Percentiles rank a stretch among this genome's conserved stretches.
These are phyloP conservation scores for Jasminum sambac DNA, from an alignment of 257 asterid species.

Conservation along the genomic window DNA sequence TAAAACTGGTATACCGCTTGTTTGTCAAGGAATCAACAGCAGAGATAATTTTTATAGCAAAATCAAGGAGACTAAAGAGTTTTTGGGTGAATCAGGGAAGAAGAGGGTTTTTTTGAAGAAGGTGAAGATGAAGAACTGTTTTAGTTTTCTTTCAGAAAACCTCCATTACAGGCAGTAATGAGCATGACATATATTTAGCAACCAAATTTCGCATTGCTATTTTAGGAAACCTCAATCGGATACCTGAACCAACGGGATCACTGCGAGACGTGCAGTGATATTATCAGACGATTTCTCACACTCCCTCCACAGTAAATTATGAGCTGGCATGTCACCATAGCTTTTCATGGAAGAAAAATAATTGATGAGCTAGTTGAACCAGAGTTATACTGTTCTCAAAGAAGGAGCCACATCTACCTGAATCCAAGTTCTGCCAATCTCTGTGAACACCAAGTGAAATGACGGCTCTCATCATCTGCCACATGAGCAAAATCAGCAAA, in stretches of 20 bases:
- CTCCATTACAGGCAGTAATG: too few species aligned
- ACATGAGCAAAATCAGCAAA: slow-evolving; percentile 94
- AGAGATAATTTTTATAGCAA: too few species aligned
- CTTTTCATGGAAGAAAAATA: slow-evolving; percentile 36
- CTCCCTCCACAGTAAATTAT: slow-evolving; percentile 88
- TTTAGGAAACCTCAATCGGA: slow-evolving; percentile 5
- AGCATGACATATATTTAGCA: too few species aligned
- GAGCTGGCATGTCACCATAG: slow-evolving; percentile 98
- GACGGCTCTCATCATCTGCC: slow-evolving; percentile 97
- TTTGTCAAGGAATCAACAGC: too few species aligned
- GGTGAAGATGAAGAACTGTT: too few species aligned
- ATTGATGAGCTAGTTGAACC: slow-evolving; percentile 23
- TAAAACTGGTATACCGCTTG: background rate
- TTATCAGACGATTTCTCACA: slow-evolving; percentile 81
- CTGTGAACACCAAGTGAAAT: slow-evolving; percentile 93
- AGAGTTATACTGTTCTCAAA: slow-evolving; percentile 3
- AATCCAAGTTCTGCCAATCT: slow-evolving; percentile 87
- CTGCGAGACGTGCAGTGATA: slow-evolving; percentile 89
- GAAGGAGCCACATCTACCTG: slow-evolving; percentile 45
- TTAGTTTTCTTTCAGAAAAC: too few species aligned
- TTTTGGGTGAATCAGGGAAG: too few species aligned
- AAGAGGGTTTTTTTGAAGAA: too few species aligned
- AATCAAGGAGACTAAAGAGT: too few species aligned
- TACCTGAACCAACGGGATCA: slow-evolving; percentile 95
- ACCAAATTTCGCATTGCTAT: background rate